Conservation (phyloP, 352 stramenopile genomes). For the Pythium angustatum region DNA sequence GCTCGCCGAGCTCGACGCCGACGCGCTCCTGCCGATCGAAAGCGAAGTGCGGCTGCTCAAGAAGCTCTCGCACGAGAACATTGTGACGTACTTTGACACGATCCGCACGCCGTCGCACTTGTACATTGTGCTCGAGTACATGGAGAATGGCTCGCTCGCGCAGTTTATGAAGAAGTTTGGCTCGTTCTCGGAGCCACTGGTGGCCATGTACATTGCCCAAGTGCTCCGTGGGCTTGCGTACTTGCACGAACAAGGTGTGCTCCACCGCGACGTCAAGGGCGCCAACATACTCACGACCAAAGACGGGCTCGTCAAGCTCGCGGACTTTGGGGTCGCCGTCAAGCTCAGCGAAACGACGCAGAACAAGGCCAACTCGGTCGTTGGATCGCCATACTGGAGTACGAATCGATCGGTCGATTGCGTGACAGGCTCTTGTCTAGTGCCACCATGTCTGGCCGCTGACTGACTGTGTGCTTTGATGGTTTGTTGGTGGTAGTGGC, state of each 20-base stretch:
- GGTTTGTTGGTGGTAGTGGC: too few species aligned
- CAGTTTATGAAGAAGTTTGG: slow-evolving; percentile 94
- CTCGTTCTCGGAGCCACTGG: slow-evolving; percentile 87
- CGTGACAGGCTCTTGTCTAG: too few species aligned
- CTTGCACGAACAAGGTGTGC: slow-evolving; percentile 90
- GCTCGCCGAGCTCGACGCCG: slow-evolving; percentile 81
- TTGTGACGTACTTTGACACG: slow-evolving; percentile 95
- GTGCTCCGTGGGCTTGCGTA: slow-evolving; percentile 90
- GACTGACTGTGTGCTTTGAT: neutral
- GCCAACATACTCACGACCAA: slow-evolving; percentile 94
- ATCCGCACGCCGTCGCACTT: slow-evolving; percentile 85
- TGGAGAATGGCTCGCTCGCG: slow-evolving; percentile 93
- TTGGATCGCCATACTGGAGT: slow-evolving; percentile 96
- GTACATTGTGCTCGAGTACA: slow-evolving; percentile 92
- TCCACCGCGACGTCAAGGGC: slow-evolving; percentile 93
- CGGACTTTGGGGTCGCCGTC: slow-evolving; percentile 92
- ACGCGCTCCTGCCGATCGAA: slow-evolving; percentile 82
- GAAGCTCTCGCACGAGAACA: slow-evolving; percentile 94
- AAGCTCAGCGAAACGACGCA: slow-evolving; percentile 78
- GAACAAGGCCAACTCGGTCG: slow-evolving; percentile 88
- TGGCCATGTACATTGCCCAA: slow-evolving; percentile 93
- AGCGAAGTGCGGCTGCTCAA: slow-evolving; percentile 91
- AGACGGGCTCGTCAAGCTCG: slow-evolving; percentile 90
- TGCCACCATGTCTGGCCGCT: neutral
- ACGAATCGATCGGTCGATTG: too few species aligned